Base-by-base conservation (phyloP, 108 stramenopile species). In the Discostella stelligeroides region DNA sequence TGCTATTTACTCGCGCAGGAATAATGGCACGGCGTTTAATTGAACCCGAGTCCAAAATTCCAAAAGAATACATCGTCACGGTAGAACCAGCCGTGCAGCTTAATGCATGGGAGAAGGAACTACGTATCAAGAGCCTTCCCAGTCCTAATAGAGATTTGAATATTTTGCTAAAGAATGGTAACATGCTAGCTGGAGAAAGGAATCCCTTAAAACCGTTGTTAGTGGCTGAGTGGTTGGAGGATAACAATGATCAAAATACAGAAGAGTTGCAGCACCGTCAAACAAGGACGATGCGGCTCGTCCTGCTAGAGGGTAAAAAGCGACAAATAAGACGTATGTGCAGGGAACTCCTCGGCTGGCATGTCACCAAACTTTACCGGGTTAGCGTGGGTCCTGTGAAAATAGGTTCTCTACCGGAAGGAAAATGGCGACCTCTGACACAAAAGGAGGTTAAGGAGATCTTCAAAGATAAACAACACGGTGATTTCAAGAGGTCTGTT, bases 291-390 rank as follows among this genome's bases (percentile, higher is more conserved):
- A 54, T 95, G 41, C 84, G 82, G 17, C 68, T 95, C 10, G 82
- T 90, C 7, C 65, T 95, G 51, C 68, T 71, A 29, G 91, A 90
- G 57, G 94, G 94, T 2, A 84, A 70, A 51, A 89, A 91, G 55
- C 80, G 85, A 30, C 94, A 95, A 49, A 84, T 95, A 48, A 81
- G 91, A 60, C 84, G 94, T 38, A 83, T 90, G 81, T 86, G 86
- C 50, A 59, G 84, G 17, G 88, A 89, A 39, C 40, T 95, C 8
- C 48, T 90, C 21, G 91, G 90, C 0, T 78, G 66, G 63, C 86
- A 91, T 62, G 90, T 92, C 9, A 63, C 79, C 7, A 63, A 66
- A 25, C 61, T 95, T 0, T 57, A 73, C 21, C 75, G 94, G 40
- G 72, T 79, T 7, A 48, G 86, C 11, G 81, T 95, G 41, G 94